Base-by-base conservation (phyloP, 2,329 filamentous ascomycete genomes). In the Cercospora sojina region DNA sequence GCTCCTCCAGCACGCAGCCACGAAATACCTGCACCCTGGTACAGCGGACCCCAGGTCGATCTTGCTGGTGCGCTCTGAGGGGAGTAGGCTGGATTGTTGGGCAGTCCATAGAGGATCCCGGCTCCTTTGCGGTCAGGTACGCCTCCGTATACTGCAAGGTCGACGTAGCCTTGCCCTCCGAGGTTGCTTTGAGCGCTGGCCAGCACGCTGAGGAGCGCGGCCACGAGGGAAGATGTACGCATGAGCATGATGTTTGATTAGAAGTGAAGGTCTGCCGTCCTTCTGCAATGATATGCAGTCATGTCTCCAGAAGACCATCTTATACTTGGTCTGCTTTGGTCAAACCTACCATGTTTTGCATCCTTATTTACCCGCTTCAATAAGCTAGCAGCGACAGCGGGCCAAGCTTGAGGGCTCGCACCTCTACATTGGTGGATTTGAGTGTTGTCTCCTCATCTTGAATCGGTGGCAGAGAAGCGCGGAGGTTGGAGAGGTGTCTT, bases 111-210 rank as follows among this genome's bases (percentile, higher is more conserved):
- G 16, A 57, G 31, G n/a, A 57, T 57, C 12, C 53, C 53, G 16
- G 53, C 53, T 57, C 25, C 53, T 57, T 57, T 57, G 53, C 53
- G 53, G 7, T 57, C 53, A 3, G 53, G 53, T 5, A 57, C 31
- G 8, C 53, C 27, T 18, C 53, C 53, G 18, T 57, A 57, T 6
- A 32, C 53, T 23, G 53, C 16, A 5, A 57, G 53, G 29, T 57
- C 29, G 6, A 57, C 53, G 8, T 57, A 57, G 31, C 53, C 53
- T 57, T 57, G 53, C 16, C 53, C 53, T 13, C 53, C 53, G 7
- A 57, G 53, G 4, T 57, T 57, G 29, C 53, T 57, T 29, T 57
- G 53, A 23, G 53, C 53, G 2, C n/a, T 57, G 16, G 31, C 53
- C 27, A 29, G 10, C 31, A 16, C 53, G 53, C 53, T 35, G 8